Evolutionary conservation across 208 protist genomes (phyloP), one percentile per base, ranked within the genome.

Genomic region (Leishmania lainsoni): DNA sequence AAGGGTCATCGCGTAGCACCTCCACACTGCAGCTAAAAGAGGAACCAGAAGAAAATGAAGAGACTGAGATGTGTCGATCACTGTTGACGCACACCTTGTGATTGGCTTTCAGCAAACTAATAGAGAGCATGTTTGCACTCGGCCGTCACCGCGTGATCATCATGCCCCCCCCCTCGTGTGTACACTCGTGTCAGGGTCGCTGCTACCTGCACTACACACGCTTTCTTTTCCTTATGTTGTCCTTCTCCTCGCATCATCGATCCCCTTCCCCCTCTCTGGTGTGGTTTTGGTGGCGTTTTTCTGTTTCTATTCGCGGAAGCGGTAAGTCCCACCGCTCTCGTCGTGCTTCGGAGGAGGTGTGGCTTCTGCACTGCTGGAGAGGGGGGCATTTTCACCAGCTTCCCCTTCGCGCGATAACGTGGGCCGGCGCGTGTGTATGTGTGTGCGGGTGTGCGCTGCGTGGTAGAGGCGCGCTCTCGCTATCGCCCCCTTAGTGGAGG

Each of bases 391-490:
- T 35, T 32, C 48, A 56, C 35, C 32, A 48, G 6, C 42, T 45
- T 56, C 69, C 49, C 26, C 14, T 76, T 48, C 48, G 10, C 52
- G 56, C 54, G 16, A 39, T 76, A 20, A 58, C 66, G 69, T 61
- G 22, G 22, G 32, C 58, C 42, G 42, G 42, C 42, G 42, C 42
- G 32, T 83, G n/a, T 70, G 72, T 84, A 29, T 84, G 74, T 61
- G n/a, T 63, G 16, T 77, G 80, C 69, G 8, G 80, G 75, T n/a
- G 56, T 42, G 26, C 76, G 35, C 45, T 84, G 76, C 51, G 76
- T 84, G 59, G 56, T 84, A 26, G 80, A 84, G 63, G 70, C 76
- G n/a, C 80, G 80, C 49, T 79, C 80, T 48, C 69, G 74, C 68
- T 84, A 76, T 56, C 80, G 22, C 48, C 26, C 68, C 0, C 52